Conservation (phyloP, 2,329 filamentous ascomycete genomes). For the Aureobasidium sp. region DNA sequence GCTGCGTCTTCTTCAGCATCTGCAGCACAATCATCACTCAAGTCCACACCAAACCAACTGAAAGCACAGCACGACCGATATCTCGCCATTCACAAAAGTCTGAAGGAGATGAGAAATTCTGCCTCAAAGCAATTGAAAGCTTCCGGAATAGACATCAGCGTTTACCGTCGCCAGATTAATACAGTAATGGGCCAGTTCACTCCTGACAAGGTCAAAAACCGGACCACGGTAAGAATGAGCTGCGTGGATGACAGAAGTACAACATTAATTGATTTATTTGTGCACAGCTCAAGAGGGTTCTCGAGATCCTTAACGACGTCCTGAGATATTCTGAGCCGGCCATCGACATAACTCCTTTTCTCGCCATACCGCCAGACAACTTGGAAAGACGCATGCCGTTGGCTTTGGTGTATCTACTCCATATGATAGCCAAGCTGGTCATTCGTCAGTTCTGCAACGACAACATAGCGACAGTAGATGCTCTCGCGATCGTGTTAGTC, state of each 20-base stretch:
- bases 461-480: constrained; percentile 50
- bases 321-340: constrained; percentile 18
- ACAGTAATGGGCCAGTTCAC: constrained; percentile 68
- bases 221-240: constrained; percentile 40
- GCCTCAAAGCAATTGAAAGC: constrained; percentile 48
- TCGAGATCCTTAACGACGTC: constrained; percentile 41
- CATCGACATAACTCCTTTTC: constrained; percentile 26
- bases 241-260: background rate
- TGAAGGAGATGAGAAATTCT: constrained; percentile 53
- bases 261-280: background rate
- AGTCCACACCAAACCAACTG: constrained; percentile 22
- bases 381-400: constrained; percentile 45
- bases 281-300: constrained; percentile 42
- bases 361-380: constrained; percentile 38
- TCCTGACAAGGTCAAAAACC: constrained; percentile 56
- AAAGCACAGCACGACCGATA: constrained; percentile 42
- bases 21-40: background rate
- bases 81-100: constrained; percentile 53
- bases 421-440: constrained; percentile 65
- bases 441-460: constrained; percentile 51
- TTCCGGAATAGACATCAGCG: constrained; percentile 59
- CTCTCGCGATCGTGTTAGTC: constrained; percentile 68
- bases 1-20: background rate
- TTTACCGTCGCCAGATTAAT: constrained; percentile 61
- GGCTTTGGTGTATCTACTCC: constrained; percentile 66